Base-by-base conservation (phyloP, 495 filamentous ascomycete genomes). In the Xylaria grammica region DNA sequence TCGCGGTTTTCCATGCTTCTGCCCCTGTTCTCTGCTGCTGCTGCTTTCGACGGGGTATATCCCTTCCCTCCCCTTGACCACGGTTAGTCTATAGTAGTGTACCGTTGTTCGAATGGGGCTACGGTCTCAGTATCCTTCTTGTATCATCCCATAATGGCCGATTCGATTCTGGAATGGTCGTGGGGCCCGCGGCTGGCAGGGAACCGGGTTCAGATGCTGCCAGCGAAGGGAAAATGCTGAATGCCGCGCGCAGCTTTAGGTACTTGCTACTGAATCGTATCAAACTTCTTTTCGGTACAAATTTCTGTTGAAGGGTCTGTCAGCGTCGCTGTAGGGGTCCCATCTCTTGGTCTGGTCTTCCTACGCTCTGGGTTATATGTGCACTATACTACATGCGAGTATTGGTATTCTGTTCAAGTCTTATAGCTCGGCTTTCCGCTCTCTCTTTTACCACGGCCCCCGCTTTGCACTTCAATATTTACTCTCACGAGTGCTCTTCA, bases 401-500 rank as follows among this genome's bases (percentile, higher is more conserved):
- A 59, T 59, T 40, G 42, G 44, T 59, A 59, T 59, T 36, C 19
- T 59, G 29, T 32, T 40, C 56, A 46, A 27, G 56, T 48, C 29
- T 59, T 48, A 36, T 48, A 46, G 20, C 56, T 48, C 24, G 56
- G 29, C 26, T 34, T 58, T 59, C 29, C 56, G 56, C 56, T 59
- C 56, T 48, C n/a, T 46, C 42, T 48, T 48, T 26, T 19, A 24
- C 40, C 45, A 24, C 45, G 19, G n/a, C 15, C 56, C 56, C 56
- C 56, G 56, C 56, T 59, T 26, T 36, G 36, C 24, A 59, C 56
- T 59, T 48, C 42, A 48, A 48, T 48, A 48, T 59, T 59, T 24
- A 59, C n/a, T 45, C 7, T 45, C 42, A 24, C 42, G 29, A 34
- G 15, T 48, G 56, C 42, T 42, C 56, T 13, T 42, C 56, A 9